Base-by-base conservation (phyloP, 495 filamentous ascomycete genomes). In the Neurospora sublineolata region DNA sequence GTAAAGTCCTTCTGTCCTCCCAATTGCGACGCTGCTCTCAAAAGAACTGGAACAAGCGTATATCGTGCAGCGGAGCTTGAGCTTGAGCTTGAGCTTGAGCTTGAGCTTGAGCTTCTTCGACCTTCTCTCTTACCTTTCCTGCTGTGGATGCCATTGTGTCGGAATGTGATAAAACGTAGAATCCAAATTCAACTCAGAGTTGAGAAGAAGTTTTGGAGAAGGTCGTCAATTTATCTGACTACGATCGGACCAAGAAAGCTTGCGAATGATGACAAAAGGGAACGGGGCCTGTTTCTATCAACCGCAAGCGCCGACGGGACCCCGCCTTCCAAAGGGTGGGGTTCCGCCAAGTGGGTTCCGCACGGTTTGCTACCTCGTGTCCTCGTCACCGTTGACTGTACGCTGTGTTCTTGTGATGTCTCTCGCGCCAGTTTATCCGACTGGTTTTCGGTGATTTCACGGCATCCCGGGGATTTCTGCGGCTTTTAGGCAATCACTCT, bases 111-210 rank as follows among this genome's bases (percentile, higher is more conserved):
- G 11, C 39, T 33, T 38, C 41, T 37, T 67, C 37, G 38, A 46
- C 16, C 40, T 70, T 18, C 18, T 75, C 77, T 74, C 77, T 72
- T 69, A 85, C 84, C 83, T 86, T 83, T 73, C 84, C 84, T 74
- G 75, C 84, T 72, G 84, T 86, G 67, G 77, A 75, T 68, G 83
- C 81, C 84, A 86, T 86, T 68, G 68, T 79, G 70, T 74, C 69
- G 40, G 68, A 73, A 14, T 36, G 40, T 44, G 23, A 58, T 16
- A 11, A n/a, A 46, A 23, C n/a, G 23, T 37, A 33, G 10, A 27
- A 33, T 36, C 12, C 20, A n/a, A 67, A 58, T 27, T 18, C 69
- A 58, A 44, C 52, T 12, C 18, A 6, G 30, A 68, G 67, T 16
- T 33, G 6, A 60, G 12, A 64, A 33, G 52, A 33, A 64, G 52